These are phyloP conservation scores for Backusella circina DNA, from an alignment of 192 early-diverging fungal genomes.

Conservation along the genomic window DNA sequence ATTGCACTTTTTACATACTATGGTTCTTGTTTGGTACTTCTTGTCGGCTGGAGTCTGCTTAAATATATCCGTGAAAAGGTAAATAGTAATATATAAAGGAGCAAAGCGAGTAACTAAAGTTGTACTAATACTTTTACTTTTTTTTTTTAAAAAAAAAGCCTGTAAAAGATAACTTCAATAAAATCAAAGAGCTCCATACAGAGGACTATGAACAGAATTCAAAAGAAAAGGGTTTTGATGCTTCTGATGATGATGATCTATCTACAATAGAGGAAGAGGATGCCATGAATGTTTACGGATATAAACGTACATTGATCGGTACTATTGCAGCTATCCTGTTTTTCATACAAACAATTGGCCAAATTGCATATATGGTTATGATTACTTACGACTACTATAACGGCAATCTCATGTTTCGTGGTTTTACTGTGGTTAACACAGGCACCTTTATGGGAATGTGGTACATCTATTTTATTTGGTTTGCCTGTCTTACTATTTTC, in stretches of 20 bases:
- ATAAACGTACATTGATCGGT: constrained; percentile 39
- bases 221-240: neutral
- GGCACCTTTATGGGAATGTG: constrained; percentile 48
- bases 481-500: constrained; percentile 38
- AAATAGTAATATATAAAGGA: neutral
- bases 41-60: constrained; percentile 24
- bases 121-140: too few relatives aligned
- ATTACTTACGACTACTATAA: constrained; percentile 46
- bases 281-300: constrained; percentile 39
- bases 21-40: constrained; percentile 14
- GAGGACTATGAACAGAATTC: neutral
- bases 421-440: constrained; percentile 32
- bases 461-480: constrained; percentile 45
- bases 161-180: constrained; percentile 2
- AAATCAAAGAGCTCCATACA: constrained; percentile 4
- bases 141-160: neutral
- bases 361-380: constrained; percentile 37
- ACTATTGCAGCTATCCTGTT: constrained; percentile 31
- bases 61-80: constrained; percentile 9
- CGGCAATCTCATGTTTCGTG: constrained; percentile 30
- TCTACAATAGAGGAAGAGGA: neutral
- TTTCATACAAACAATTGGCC: constrained; percentile 31
- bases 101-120: neutral
- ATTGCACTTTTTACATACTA: constrained; percentile 23
- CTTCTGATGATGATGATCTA: neutral